A percentile compares a stretch with the other conserved stretches of the same genome.
Evolutionary conservation across 208 protist species (phyloP).

Genomic region (Crithidia fasciculata): DNA sequence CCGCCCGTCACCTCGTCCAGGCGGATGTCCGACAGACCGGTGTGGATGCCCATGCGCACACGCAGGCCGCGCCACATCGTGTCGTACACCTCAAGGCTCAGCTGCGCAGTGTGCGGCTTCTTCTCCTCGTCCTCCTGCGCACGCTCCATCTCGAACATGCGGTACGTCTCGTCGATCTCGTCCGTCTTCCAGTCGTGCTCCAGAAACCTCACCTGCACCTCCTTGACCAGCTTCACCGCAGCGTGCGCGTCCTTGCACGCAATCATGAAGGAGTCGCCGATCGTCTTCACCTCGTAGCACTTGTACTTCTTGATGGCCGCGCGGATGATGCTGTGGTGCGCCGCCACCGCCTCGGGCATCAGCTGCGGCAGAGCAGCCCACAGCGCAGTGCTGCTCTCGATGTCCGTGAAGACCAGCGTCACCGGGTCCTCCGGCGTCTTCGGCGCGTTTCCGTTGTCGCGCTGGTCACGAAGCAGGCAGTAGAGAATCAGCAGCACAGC

Average conservation of each 20-base stretch:
- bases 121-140: too few relatives aligned
- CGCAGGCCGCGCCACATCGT: too few relatives aligned
- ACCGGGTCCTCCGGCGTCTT: slow-evolving; percentile 47
- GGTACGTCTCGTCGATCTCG: slow-evolving; percentile 45
- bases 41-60: too few relatives aligned
- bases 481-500: neutral
- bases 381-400: slow-evolving; percentile 82
- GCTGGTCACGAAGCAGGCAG: slow-evolving; percentile 15
- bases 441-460: slow-evolving; percentile 57
- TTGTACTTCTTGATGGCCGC: slow-evolving; percentile 57
- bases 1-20: too few relatives aligned
- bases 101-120: too few relatives aligned
- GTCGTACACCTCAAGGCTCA: too few relatives aligned
- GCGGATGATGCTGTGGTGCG: slow-evolving; percentile 77
- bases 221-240: slow-evolving; percentile 50
- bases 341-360: slow-evolving; percentile 71
- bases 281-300: slow-evolving; percentile 89
- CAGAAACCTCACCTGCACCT: slow-evolving; percentile 61
- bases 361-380: slow-evolving; percentile 60
- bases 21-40: too few relatives aligned
- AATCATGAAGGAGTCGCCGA: slow-evolving; percentile 89
- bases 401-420: slow-evolving; percentile 80
- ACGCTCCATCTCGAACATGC: too few relatives aligned
- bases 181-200: slow-evolving; percentile 55
- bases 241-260: slow-evolving; percentile 53